Conservation (phyloP, 129 eudicot species). For the Artemisia annua region DNA sequence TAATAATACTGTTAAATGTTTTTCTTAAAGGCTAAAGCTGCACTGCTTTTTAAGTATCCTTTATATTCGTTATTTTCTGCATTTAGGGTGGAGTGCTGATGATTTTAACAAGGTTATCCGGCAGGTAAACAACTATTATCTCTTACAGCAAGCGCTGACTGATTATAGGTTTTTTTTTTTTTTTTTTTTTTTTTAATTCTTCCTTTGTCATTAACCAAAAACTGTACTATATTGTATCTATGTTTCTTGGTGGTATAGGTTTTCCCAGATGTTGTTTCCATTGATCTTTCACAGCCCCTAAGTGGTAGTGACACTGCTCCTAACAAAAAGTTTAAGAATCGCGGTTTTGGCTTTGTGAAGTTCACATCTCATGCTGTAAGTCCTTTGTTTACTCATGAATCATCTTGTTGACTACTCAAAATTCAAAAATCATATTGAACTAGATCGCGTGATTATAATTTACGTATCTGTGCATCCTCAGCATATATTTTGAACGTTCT, state of each 20-base stretch:
- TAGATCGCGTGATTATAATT: too few species aligned
- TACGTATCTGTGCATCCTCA: too few species aligned
- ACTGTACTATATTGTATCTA: not conserved
- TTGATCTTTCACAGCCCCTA: conserved; percentile 57
- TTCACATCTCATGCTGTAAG: conserved; percentile 90
- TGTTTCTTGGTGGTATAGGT: conserved; percentile 44
- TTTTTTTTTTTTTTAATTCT: not conserved
- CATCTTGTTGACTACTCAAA: conserved; percentile 13
- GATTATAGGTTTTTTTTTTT: not conserved
- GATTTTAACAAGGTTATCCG: conserved; percentile 64
- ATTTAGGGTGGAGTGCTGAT: conserved; percentile 72
- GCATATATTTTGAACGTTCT: not conserved
- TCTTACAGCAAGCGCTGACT: not conserved
- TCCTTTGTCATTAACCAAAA: not conserved
- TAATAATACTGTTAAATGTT: conserved; percentile 17
- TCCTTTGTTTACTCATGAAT: conserved; percentile 19
- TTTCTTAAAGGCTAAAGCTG: conserved; percentile 13
- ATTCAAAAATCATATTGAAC: conserved; percentile 9
- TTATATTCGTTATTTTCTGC: conserved; percentile 19
- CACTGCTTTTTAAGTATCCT: conserved; percentile 3
- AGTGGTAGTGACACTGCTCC: conserved; percentile 40
- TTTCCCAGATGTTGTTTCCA: conserved; percentile 76
- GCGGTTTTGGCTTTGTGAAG: conserved; percentile 86
- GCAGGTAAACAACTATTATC: conserved; percentile 48
- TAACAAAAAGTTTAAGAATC: conserved; percentile 63